These are phyloP conservation scores for Beta lomatogona DNA, from an alignment of 179 eudicot species.

Conservation along the genomic window DNA sequence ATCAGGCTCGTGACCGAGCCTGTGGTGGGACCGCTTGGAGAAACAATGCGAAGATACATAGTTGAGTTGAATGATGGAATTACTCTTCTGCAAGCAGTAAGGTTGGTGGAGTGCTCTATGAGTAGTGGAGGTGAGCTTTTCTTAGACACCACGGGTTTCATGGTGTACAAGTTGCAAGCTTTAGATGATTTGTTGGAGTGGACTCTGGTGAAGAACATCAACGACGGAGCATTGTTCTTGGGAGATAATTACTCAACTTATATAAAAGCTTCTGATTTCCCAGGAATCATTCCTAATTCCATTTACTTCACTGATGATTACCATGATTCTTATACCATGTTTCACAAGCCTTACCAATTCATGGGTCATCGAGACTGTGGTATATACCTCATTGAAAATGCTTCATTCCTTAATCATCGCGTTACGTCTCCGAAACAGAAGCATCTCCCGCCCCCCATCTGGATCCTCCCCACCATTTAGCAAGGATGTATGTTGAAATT, in stretches of 20 bases:
- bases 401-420: too few species aligned
- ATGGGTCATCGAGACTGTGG: neutral
- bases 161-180: slow-evolving; percentile 7
- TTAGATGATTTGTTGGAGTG: neutral
- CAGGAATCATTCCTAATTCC: neutral
- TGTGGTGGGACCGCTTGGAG: neutral
- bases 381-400: too few species aligned
- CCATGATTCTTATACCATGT: slow-evolving; percentile 2
- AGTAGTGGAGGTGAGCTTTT: too few species aligned
- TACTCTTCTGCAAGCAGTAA: neutral
- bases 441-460: too few species aligned
- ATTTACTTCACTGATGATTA: slow-evolving; percentile 33
- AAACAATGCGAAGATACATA: neutral
- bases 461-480: too few species aligned
- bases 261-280: slow-evolving; percentile 19
- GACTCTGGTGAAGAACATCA: slow-evolving; percentile 5
- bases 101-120: neutral
- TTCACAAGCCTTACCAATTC: neutral
- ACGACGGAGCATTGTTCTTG: slow-evolving; percentile 23
- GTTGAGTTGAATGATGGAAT: neutral
- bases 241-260: slow-evolving; percentile 29
- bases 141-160: neutral
- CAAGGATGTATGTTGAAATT: too few species aligned
- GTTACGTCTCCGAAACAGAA: too few species aligned
- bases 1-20: neutral